phyloP scores from a whole-genome alignment of 202 grass and related monocot species.

The Musa balbisiana region DNA sequence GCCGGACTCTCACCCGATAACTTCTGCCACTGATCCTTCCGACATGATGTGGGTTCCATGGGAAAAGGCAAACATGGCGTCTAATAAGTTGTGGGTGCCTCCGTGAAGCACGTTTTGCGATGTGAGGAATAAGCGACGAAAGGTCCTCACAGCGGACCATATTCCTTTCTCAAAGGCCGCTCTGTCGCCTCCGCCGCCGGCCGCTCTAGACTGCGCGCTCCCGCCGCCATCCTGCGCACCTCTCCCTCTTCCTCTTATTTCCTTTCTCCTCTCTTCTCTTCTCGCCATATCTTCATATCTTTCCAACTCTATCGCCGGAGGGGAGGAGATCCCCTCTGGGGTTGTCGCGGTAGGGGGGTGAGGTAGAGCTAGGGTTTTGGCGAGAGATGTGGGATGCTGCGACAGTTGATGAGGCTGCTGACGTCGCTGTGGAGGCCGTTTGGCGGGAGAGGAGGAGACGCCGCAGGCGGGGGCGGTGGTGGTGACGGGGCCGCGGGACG shows the following conservation, averaged over 20 bases:
- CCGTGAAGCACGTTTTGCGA: too few relatives aligned
- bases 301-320: neutral
- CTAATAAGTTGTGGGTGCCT: too few relatives aligned
- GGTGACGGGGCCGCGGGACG: constrained; percentile 9
- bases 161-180: constrained; percentile 9
- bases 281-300: neutral
- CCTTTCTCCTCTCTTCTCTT: too few relatives aligned
- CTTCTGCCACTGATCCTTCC: too few relatives aligned
- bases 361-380: constrained; percentile 7
- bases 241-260: neutral
- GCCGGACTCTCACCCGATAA: too few relatives aligned
- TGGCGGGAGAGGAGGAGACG: neutral
- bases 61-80: too few relatives aligned
- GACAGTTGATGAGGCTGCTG: constrained; percentile 71
- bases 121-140: neutral
- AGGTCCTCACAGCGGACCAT: constrained; percentile 8
- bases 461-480: neutral
- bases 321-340: neutral
- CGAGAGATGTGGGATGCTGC: constrained; percentile 90
- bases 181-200: constrained; percentile 2
- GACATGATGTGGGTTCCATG: too few relatives aligned
- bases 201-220: neutral
- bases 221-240: constrained; percentile 9
- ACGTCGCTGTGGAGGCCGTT: constrained; percentile 55
- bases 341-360: too few relatives aligned